Conservation (phyloP, 805 yeast species). For the Naumovozyma dairenensis region DNA sequence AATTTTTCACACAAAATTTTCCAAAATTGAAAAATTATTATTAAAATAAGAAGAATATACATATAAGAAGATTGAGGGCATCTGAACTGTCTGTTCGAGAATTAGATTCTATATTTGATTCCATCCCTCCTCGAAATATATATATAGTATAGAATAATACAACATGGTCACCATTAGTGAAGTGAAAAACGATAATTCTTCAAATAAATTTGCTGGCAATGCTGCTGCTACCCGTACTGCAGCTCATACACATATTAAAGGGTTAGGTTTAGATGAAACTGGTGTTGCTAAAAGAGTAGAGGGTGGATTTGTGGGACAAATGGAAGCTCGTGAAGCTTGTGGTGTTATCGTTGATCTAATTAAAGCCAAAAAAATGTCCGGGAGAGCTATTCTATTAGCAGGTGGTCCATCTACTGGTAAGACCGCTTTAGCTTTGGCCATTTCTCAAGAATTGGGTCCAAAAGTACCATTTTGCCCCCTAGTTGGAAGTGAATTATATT, state of each 20-base stretch:
- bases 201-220: slow-evolving; percentile 29
- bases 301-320: slow-evolving; percentile 75
- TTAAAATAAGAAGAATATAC: no score
- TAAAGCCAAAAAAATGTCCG: slow-evolving; percentile 85
- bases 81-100: no score
- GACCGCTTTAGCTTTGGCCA: slow-evolving; percentile 92
- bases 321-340: slow-evolving; percentile 77
- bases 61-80: no score
- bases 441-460: slow-evolving; percentile 92
- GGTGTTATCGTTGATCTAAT: slow-evolving; percentile 91
- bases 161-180: slow-evolving; percentile 77
- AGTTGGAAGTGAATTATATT: slow-evolving; percentile 87
- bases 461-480: slow-evolving; percentile 97
- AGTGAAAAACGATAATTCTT: slow-evolving; percentile 44
- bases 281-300: slow-evolving; percentile 77
- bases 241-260: slow-evolving; percentile 94
- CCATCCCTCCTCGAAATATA: no score
- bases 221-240: slow-evolving; percentile 51
- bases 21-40: no score
- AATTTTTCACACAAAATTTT: no score
- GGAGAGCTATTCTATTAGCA: slow-evolving; percentile 89
- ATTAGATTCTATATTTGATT: no score
- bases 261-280: slow-evolving; percentile 84
- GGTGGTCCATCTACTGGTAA: slow-evolving; percentile 99
- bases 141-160: neutral